Conservation (phyloP, 2,329 filamentous ascomycete genomes). For the Fusarium annulatum region DNA sequence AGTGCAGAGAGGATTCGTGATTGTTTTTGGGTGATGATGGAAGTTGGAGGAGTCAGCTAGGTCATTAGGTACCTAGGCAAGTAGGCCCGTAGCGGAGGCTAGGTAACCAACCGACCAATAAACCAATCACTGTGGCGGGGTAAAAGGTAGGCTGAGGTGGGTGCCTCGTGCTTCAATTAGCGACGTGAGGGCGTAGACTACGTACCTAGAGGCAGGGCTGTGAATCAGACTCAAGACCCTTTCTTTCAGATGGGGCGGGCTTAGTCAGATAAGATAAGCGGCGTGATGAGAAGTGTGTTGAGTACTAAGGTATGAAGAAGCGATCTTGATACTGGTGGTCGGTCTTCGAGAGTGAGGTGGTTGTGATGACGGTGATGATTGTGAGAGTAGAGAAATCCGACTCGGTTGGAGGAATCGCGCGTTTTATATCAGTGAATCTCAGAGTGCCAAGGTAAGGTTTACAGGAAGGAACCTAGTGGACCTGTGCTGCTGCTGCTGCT, state of each 20-base stretch:
- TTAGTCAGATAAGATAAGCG: conserved; percentile 6
- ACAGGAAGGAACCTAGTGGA: conserved; percentile 15
- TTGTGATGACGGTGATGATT: not conserved
- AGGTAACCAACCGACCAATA: conserved; percentile 26
- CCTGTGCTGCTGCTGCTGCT: conserved; percentile 33
- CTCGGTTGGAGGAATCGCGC: not conserved
- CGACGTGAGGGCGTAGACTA: not conserved
- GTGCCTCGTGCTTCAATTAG: conserved; percentile 16
- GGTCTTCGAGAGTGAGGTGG: not conserved
- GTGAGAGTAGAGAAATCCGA: not conserved
- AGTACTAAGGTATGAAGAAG: not conserved
- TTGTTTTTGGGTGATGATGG: conserved; percentile 34
- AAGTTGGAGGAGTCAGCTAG: conserved; percentile 40
- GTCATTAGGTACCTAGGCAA: not conserved
- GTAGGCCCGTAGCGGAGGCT: not conserved
- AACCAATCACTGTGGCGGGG: conserved; percentile 41
- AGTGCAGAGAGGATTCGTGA: conserved; percentile 9
- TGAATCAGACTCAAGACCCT: conserved; percentile 19
- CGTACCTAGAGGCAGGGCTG: conserved; percentile 35
- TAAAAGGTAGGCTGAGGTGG: conserved; percentile 33
- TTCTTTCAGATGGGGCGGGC: conserved; percentile 15
- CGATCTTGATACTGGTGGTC: not conserved
- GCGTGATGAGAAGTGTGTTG: not conserved
- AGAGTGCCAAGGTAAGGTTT: not conserved
- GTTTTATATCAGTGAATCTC: conserved; percentile 8